Percentiles rank a stretch among this genome's conserved stretches.
phyloP scores from a whole-genome alignment of 106 monocot genomes.

The Dendrobium catenatum region DNA sequence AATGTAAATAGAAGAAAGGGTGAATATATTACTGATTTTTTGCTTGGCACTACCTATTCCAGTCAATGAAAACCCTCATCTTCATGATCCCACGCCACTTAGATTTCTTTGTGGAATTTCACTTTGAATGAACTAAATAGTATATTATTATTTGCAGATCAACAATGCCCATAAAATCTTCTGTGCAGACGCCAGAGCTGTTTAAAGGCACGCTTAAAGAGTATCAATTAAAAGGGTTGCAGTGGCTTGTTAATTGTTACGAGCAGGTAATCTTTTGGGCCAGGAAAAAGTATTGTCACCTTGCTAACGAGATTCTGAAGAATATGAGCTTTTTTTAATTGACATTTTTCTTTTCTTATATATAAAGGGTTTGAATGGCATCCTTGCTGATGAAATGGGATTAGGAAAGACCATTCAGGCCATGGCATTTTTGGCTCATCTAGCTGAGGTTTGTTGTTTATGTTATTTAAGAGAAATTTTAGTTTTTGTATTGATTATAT shows the following conservation, averaged over 20 bases:
- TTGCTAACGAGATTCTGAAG: neutral
- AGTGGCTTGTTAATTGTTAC: conserved; percentile 98
- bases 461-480: neutral
- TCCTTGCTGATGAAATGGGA: conserved; percentile 99
- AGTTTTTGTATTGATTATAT: neutral
- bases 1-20: neutral
- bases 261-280: conserved; percentile 58
- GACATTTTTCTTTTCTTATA: neutral
- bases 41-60: neutral
- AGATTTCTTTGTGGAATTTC: neutral
- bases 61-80: neutral
- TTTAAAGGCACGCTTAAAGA: conserved; percentile 90
- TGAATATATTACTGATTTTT: neutral
- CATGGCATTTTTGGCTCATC: conserved; percentile 96
- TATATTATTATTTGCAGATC: conserved; percentile 50
- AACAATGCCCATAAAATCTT: conserved; percentile 89
- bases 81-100: neutral
- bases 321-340: neutral
- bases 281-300: neutral
- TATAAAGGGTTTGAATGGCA: conserved; percentile 89
- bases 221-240: conserved; percentile 95
- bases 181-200: conserved; percentile 82
- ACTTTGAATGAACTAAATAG: neutral
- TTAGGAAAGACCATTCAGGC: conserved; percentile 99
- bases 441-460: conserved; percentile 73